Percentiles rank a stretch among this genome's conserved stretches.
phyloP scores from a whole-genome alignment of 441 rosid genomes.

The Pelargonium myrrhifolium region DNA sequence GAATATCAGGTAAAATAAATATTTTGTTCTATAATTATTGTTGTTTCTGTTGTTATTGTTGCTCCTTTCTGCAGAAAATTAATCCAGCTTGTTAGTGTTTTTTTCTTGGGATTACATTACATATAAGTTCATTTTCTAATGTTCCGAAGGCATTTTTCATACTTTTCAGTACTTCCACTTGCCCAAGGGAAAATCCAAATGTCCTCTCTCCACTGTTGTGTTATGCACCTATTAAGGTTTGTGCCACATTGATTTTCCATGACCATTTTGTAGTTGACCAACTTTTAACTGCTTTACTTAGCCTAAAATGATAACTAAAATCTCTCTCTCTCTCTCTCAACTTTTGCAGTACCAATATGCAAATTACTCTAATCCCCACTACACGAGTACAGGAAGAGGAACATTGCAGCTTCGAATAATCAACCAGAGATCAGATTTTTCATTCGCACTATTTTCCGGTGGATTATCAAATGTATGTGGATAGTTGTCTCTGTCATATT shows the following conservation, averaged over 20 bases:
- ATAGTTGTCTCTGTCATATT: not conserved
- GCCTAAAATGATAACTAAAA: not conserved
- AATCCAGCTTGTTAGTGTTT: no score
- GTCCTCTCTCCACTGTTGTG: slow-evolving; percentile 52
- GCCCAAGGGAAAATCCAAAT: slow-evolving; percentile 39
- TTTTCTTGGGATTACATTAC: not conserved
- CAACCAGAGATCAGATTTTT: slow-evolving; percentile 5
- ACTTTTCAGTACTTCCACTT: slow-evolving; percentile 49
- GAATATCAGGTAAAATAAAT: slow-evolving; percentile 49
- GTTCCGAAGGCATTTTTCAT: not conserved
- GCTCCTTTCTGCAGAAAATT: not conserved
- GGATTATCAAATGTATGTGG: not conserved
- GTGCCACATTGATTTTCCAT: slow-evolving; percentile 7
- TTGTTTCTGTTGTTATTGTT: slow-evolving; percentile 1
- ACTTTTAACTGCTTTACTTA: slow-evolving; percentile 3
- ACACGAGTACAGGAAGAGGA: slow-evolving; percentile 21
- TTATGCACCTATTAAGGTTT: slow-evolving; percentile 74
- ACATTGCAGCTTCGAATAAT: not conserved
- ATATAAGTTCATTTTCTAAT: slow-evolving; percentile 3
- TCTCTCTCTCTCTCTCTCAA: slow-evolving; percentile 9
- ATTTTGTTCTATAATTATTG: not conserved
- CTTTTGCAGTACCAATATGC: slow-evolving; percentile 65
- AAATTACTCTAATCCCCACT: slow-evolving; percentile 50
- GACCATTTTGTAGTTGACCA: not conserved
- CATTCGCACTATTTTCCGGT: slow-evolving; percentile 3